Evolutionary conservation across 2,329 filamentous ascomycete species (phyloP), one percentile per base, ranked within the genome.

Genomic region (Beauveria varroae): DNA sequence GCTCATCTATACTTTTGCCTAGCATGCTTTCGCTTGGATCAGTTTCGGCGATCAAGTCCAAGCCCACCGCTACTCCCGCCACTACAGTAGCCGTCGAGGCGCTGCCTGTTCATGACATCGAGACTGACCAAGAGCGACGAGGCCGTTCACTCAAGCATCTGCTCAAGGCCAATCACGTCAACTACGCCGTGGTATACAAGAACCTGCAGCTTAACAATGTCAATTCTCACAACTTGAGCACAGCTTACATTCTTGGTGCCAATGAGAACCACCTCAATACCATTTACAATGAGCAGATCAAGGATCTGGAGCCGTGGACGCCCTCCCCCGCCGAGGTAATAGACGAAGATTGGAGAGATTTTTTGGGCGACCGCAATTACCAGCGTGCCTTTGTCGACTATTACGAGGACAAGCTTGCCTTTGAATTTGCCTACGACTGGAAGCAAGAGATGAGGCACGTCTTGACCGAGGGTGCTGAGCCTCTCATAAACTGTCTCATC

Each of bases 351-450:
- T 99, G 95, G 93, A 82, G 87, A 65, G 88, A 93, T 62, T 95
- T 86, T 68, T 73, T 97, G 37, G 93, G 93, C 24, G 85, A 91
- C 71, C 82, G 82, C 68, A 85, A 79, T 64, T 97, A 96, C 70
- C 91, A 99, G 74, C 84, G 93, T 63, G 93, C 92, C 0, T 99
- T 88, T 70, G 80, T 99, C 61, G 93, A 99, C 72, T 98, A 95
- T 72, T 98, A 96, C 70, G 95, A 99, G 72, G 95, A 99, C 72
- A 86, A 91, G 68, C 79, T 98, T 34, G 92, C 90, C 3, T 76
- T 84, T 73, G 76, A 78, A 30, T 84, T 87, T 68, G 80, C 85
- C 41, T 98, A 97, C 71, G 84, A 96, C 70, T 97, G 95, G 91
- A 90, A 88, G 70, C 79, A 81, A 58, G 84, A 96, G 3, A 78